phyloP scores from a whole-genome alignment of 768 basidiomycete species.

The Tephrocybe rancida region DNA sequence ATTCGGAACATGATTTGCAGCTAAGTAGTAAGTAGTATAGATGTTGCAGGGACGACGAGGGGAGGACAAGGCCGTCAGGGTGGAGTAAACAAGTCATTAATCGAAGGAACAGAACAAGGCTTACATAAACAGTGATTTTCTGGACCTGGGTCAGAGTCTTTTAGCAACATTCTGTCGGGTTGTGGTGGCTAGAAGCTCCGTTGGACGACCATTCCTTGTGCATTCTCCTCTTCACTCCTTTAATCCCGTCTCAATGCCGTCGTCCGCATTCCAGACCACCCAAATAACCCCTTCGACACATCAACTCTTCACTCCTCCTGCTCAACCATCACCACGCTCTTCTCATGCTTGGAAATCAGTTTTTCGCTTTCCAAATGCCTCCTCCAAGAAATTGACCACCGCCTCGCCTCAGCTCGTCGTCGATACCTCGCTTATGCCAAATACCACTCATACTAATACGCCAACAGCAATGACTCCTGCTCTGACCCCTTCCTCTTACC shows the following conservation, averaged over 20 bases:
- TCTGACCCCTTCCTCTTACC: constrained; percentile 55
- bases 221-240: not conserved
- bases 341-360: constrained; percentile 69
- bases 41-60: not conserved
- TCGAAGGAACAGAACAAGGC: constrained; percentile 1
- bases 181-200: constrained; percentile 1
- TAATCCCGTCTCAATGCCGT: constrained; percentile 24
- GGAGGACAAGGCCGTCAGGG: not conserved
- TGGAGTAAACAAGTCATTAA: not conserved
- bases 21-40: not conserved
- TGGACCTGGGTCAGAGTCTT: not conserved
- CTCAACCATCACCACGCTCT: constrained; percentile 26
- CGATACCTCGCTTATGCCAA: constrained; percentile 46
- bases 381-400: constrained; percentile 58
- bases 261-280: constrained; percentile 14
- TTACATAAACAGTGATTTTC: constrained; percentile 15
- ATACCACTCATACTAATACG: constrained; percentile 37
- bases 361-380: constrained; percentile 67
- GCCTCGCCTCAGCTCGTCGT: constrained; percentile 48
- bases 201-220: constrained; percentile 1
- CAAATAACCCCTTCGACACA: constrained; percentile 14
- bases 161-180: not conserved
- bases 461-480: constrained; percentile 49
- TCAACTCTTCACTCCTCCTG: constrained; percentile 17
- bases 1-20: too few species aligned